These are phyloP conservation scores for Cylindrotheca fusiformis DNA, from an alignment of 108 stramenopile species.

Conservation along the genomic window DNA sequence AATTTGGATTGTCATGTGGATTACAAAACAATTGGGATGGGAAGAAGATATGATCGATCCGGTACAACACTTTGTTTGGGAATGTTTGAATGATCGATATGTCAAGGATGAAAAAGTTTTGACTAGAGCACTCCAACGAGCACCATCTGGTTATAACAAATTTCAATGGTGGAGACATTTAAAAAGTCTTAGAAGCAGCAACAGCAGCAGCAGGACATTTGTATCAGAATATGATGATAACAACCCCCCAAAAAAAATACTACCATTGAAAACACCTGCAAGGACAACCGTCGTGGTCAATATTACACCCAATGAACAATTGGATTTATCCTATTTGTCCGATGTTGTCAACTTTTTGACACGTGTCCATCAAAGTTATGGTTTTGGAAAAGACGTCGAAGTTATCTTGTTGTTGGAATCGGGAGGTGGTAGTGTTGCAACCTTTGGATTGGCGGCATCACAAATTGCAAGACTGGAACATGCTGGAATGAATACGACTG, in stretches of 20 bases:
- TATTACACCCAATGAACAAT: slow-evolving; percentile 32
- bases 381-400: slow-evolving; percentile 43
- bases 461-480: slow-evolving; percentile 57
- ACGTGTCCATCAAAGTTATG: slow-evolving; percentile 38
- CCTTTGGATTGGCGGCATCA: slow-evolving; percentile 75
- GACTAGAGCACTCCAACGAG: slow-evolving; percentile 35
- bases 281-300: slow-evolving; percentile 71
- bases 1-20: slow-evolving; percentile 41
- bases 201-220: slow-evolving; percentile 3
- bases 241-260: not conserved
- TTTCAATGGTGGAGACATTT: not conserved
- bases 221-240: not conserved
- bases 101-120: slow-evolving; percentile 57
- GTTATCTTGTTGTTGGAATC: slow-evolving; percentile 60
- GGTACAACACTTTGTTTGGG: slow-evolving; percentile 77
- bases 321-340: slow-evolving; percentile 43
- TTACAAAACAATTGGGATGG: slow-evolving; percentile 33
- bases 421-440: slow-evolving; percentile 67
- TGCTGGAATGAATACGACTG: slow-evolving; percentile 44
- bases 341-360: slow-evolving; percentile 69
- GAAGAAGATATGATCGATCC: slow-evolving; percentile 54
- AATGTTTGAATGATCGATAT: slow-evolving; percentile 79
- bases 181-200: not conserved
- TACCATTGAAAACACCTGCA: not conserved
- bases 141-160: slow-evolving; percentile 43